phyloP scores from a whole-genome alignment of 2,329 filamentous ascomycete genomes.

The Aureobasidium sp. region DNA sequence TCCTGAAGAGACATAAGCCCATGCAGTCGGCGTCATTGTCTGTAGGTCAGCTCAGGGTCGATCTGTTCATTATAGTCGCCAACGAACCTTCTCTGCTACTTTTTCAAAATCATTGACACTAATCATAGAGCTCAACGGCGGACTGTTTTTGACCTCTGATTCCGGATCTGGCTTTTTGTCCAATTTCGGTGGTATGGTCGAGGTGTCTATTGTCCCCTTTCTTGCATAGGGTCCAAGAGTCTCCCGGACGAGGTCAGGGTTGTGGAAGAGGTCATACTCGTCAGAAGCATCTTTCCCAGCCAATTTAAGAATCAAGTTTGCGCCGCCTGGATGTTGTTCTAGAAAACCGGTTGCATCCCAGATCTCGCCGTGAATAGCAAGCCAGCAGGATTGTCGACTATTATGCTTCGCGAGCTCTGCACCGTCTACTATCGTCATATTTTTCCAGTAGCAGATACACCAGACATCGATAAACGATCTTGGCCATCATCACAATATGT shows the following conservation, averaged over 20 bases:
- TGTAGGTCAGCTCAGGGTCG: neutral
- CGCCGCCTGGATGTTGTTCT: constrained; percentile 77
- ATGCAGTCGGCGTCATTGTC: constrained; percentile 26
- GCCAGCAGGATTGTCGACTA: constrained; percentile 76
- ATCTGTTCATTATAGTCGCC: neutral
- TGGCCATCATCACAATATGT: neutral
- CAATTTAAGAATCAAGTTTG: constrained; percentile 35
- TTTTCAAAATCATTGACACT: constrained; percentile 36
- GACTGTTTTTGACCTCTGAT: constrained; percentile 27
- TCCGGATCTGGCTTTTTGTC: constrained; percentile 16
- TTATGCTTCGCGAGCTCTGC: constrained; percentile 69
- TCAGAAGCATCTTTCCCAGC: constrained; percentile 46
- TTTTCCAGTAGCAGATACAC: neutral
- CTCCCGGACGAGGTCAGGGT: constrained; percentile 30
- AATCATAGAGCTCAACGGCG: constrained; percentile 37
- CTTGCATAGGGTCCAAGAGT: constrained; percentile 32
- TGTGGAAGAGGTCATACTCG: constrained; percentile 44
- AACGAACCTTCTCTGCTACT: constrained; percentile 23
- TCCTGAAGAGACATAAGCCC: constrained; percentile 37
- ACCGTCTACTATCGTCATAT: neutral
- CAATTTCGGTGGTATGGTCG: constrained; percentile 6
- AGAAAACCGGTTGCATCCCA: constrained; percentile 83
- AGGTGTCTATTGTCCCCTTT: constrained; percentile 21
- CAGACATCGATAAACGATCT: neutral
- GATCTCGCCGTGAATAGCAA: constrained; percentile 76